These are phyloP conservation scores for Macrolepiota dolichaula DNA, from an alignment of 768 basidiomycete genomes.

Conservation along the genomic window DNA sequence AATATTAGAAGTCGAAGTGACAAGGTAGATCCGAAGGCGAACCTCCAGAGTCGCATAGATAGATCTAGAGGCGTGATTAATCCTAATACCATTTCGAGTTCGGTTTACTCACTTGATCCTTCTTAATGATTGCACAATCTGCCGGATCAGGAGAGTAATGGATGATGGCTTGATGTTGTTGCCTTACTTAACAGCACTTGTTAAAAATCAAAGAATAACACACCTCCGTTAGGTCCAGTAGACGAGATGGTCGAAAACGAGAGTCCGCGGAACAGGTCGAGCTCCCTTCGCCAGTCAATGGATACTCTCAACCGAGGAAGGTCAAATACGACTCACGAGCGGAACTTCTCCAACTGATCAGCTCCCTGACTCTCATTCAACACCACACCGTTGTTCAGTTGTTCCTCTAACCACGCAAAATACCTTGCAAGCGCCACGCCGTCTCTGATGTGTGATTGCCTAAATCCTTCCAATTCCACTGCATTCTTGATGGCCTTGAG, in stretches of 20 bases:
- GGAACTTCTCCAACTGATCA: conserved; percentile 70
- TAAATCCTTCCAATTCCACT: conserved; percentile 86
- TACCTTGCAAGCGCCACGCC: conserved; percentile 85
- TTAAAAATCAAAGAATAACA: conserved; percentile 15
- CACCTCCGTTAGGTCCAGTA: conserved; percentile 89
- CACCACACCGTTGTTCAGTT: conserved; percentile 55
- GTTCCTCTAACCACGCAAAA: conserved; percentile 93
- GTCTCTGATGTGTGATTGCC: conserved; percentile 85
- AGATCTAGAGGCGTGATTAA: conserved; percentile 27
- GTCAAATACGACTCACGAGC: conserved; percentile 56
- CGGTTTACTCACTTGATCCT: conserved; percentile 55
- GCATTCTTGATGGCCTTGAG: conserved; percentile 79
- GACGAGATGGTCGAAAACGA: conserved; percentile 94
- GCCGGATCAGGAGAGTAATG: conserved; percentile 83
- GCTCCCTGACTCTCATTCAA: conserved; percentile 82
- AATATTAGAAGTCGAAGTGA: not conserved
- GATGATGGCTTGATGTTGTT: conserved; percentile 65
- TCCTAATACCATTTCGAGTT: not conserved
- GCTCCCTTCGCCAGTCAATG: conserved; percentile 46
- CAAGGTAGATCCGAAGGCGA: not conserved
- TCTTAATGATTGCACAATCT: conserved; percentile 70
- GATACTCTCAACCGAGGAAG: not conserved
- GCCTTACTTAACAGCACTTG: not conserved
- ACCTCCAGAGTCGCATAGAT: conserved; percentile 82
- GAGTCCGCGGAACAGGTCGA: conserved; percentile 77